These are phyloP conservation scores for Tricholoma furcatifolium DNA, from an alignment of 768 basidiomycete species.

Conservation along the genomic window DNA sequence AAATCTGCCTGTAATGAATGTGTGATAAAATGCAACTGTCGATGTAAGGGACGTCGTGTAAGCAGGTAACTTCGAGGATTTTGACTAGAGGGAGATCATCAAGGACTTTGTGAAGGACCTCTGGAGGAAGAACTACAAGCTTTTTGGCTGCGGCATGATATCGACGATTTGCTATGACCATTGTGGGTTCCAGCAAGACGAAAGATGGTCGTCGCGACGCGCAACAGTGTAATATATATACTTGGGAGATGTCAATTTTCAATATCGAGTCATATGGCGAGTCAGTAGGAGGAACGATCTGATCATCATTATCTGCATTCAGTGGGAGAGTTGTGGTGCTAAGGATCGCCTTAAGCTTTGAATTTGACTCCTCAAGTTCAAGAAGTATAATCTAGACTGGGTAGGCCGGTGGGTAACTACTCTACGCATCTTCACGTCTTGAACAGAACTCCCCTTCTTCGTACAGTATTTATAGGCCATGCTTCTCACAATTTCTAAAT, in stretches of 20 bases:
- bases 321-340: no score
- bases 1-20: neutral
- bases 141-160: constrained; percentile 18
- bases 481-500: no score
- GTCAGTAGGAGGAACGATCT: no score
- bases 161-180: neutral
- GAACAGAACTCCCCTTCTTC: no score
- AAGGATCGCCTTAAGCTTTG: no score
- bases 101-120: constrained; percentile 27
- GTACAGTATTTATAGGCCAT: no score
- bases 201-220: neutral
- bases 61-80: constrained; percentile 22
- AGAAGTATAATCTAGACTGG: no score
- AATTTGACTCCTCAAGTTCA: no score
- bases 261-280: no score
- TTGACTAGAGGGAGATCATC: constrained; percentile 24
- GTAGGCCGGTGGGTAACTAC: no score
- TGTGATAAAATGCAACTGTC: constrained; percentile 19
- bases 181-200: neutral
- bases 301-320: no score
- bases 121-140: constrained; percentile 20
- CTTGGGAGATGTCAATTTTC: neutral
- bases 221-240: neutral
- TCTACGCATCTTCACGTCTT: no score
- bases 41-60: constrained; percentile 23